These are phyloP conservation scores for Chlorella sp. DNA, from an alignment of 139 green algal species.

Conservation along the genomic window DNA sequence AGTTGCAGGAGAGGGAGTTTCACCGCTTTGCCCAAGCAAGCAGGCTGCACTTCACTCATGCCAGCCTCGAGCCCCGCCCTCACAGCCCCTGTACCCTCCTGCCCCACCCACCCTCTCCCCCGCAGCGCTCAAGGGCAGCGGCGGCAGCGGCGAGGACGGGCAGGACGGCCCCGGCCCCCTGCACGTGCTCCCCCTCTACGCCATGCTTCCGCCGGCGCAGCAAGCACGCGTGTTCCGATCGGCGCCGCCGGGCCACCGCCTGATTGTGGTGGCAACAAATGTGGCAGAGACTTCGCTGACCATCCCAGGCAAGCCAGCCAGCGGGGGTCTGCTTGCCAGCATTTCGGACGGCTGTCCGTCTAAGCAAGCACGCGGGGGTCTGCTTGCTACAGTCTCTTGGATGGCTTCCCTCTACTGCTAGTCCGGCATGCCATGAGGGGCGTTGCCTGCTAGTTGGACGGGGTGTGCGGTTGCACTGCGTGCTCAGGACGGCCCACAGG, in stretches of 20 bases:
- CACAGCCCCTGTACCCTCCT: not conserved
- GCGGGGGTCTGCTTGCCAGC: too few relatives aligned
- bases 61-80: not conserved
- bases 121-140: conserved; percentile 12
- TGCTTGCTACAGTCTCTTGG: too few relatives aligned
- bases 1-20: not conserved
- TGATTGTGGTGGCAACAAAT: conserved; percentile 97
- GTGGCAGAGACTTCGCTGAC: conserved; percentile 98
- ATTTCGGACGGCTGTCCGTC: too few relatives aligned
- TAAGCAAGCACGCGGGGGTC: too few relatives aligned
- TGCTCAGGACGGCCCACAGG: too few relatives aligned
- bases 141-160: not conserved
- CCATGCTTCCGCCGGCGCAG: conserved; percentile 77
- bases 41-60: not conserved
- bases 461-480: too few relatives aligned
- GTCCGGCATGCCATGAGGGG: too few relatives aligned
- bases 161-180: conserved; percentile 46
- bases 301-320: conserved; percentile 83
- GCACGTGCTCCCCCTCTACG: conserved; percentile 97
- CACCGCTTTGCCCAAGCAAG: not conserved
- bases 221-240: conserved; percentile 85
- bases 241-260: conserved; percentile 71
- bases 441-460: too few relatives aligned
- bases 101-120: not conserved
- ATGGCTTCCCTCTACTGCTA: too few relatives aligned